Evolutionary conservation across 371 early-diverging fungal species (phyloP).

Genomic region (Apophysomyces sp.): DNA sequence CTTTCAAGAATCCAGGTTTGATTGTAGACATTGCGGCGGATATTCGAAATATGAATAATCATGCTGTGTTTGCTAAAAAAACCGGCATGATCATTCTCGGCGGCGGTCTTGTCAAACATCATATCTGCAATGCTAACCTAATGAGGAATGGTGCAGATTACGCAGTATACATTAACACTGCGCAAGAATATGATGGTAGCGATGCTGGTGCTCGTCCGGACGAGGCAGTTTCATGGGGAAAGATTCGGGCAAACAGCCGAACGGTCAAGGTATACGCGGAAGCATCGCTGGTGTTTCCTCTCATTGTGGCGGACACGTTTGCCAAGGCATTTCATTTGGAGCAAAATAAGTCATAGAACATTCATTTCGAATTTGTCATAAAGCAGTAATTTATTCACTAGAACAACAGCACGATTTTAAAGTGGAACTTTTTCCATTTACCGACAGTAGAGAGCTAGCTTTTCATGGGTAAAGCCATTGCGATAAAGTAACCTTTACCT

Average conservation of each 20-base stretch:
- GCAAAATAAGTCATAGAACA: background rate
- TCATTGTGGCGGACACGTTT: conserved; percentile 95
- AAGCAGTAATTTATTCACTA: too few species aligned
- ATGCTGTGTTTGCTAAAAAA: conserved; percentile 93
- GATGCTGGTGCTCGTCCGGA: conserved; percentile 99
- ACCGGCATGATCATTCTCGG: conserved; percentile 99
- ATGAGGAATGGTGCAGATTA: conserved; percentile 99
- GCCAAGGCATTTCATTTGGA: conserved; percentile 55
- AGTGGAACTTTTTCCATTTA: background rate
- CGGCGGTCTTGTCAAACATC: conserved; percentile 99
- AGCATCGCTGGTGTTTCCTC: conserved; percentile 95
- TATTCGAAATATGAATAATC: conserved; percentile 92
- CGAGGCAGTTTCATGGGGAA: conserved; percentile 99
- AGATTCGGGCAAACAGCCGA: conserved; percentile 87
- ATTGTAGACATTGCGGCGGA: conserved; percentile 97
- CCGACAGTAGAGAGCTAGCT: too few species aligned
- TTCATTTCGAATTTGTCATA: too few species aligned
- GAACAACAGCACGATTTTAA: background rate
- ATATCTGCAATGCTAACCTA: conserved; percentile 99
- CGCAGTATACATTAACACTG: conserved; percentile 98
- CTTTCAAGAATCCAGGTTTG: conserved; percentile 92
- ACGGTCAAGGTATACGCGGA: conserved; percentile 95
- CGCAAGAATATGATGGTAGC: conserved; percentile 98
- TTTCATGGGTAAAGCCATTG: too few species aligned
- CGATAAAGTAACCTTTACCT: too few species aligned